Evolutionary conservation across 2,329 filamentous ascomycete species (phyloP).

Genomic region (Alternaria arborescens): DNA sequence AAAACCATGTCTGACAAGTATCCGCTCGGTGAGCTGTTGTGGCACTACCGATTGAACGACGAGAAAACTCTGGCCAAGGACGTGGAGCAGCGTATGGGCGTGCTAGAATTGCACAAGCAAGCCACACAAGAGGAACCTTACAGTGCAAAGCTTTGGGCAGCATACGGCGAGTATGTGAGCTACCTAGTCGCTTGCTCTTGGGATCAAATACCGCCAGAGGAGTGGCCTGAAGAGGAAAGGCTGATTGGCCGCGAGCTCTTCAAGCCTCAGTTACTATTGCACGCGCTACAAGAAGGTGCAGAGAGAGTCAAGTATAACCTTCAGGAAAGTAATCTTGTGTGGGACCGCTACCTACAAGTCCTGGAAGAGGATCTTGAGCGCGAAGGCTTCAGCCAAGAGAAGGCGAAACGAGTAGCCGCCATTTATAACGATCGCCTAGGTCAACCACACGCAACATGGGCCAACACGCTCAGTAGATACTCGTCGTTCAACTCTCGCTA

Average conservation of each 20-base stretch:
- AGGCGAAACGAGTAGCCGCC: conserved; percentile 70
- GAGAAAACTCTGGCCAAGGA: conserved; percentile 68
- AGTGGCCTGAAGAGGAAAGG: conserved; percentile 72
- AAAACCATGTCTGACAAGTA: conserved; percentile 69
- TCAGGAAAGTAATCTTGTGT: conserved; percentile 78
- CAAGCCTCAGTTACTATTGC: conserved; percentile 70
- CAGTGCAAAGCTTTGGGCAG: conserved; percentile 77
- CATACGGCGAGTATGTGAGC: conserved; percentile 81
- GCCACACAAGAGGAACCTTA: conserved; percentile 76
- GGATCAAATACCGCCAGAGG: conserved; percentile 56
- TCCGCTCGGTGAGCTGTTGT: conserved; percentile 78
- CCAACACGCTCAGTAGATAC: conserved; percentile 76
- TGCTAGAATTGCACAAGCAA: conserved; percentile 76
- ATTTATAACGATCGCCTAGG: conserved; percentile 75
- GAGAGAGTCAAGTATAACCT: conserved; percentile 77
- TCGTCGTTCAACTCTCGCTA: conserved; percentile 78
- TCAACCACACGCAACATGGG: conserved; percentile 78
- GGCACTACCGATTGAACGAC: conserved; percentile 80
- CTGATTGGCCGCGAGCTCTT: conserved; percentile 75
- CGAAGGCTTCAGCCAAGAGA: conserved; percentile 61
- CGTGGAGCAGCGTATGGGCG: conserved; percentile 72
- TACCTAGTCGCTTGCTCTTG: conserved; percentile 72
- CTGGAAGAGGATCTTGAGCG: conserved; percentile 72
- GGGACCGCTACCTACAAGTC: conserved; percentile 79
- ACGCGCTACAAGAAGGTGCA: conserved; percentile 76